Evolutionary conservation across 2,329 filamentous ascomycete species (phyloP), one percentile per base, ranked within the genome.

Genomic region (Stagonosporopsis rhizophila): DNA sequence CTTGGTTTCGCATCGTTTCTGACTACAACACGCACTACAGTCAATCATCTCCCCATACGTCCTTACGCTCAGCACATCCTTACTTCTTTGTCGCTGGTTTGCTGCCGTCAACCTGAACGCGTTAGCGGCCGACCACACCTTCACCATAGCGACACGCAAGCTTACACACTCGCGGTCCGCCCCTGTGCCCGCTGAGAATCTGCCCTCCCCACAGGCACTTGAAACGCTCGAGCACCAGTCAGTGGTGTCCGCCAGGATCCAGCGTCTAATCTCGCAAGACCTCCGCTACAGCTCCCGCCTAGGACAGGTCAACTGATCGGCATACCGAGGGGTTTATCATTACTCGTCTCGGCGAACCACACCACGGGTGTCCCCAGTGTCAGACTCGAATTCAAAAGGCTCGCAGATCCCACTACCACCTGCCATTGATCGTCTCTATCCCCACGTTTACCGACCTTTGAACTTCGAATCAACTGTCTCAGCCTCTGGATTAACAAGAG

Each of bases 371-470:
- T 69, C 65, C 69, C 70, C 69, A 73, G 68, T 70, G 65, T 72
- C 72, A 72, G 62, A 64, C 65, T 64, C 60, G 67, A 70, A 62
- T 77, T 75, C 72, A 75, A 75, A 77, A 76, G 68, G 62, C 64
- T 67, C 77, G 79, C 79, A 80, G 79, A 81, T 81, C 80, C 78
- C 79, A 78, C 75, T 65, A 71, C 77, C 77, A 73, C 64, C 69
- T 73, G 66, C 68, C 67, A 74, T 68, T 73, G 78, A 81, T 80
- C 79, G 75, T 72, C 75, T 74, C 67, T 38, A 58, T 79, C 77
- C 77, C 78, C 79, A 80, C 79, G 79, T 80, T 81, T 71, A 62
- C 70, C 66, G 62, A 69, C 66, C 71, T 66, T 67, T 64, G 64
- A 73, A 70, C 71, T 66, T 67, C 64, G 64, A 73, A 70, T 67